Percentiles rank a stretch among this genome's conserved stretches.
Evolutionary conservation across 1,284 basidiomycete genomes (phyloP).

Genomic region (Rhodotorula sp.): DNA sequence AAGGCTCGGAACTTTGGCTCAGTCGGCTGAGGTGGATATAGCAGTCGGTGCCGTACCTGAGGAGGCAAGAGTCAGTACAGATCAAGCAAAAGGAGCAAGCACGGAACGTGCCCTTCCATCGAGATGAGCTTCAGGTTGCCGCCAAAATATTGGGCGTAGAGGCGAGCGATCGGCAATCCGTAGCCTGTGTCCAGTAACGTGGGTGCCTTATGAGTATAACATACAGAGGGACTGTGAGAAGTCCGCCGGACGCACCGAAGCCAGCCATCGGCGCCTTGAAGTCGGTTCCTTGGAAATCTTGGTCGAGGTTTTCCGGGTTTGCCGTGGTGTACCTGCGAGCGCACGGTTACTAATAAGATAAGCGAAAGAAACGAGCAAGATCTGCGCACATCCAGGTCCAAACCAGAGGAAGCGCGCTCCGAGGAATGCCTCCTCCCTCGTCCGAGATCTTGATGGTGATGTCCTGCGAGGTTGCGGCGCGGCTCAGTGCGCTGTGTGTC

Average conservation of each 20-base stretch:
- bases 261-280: constrained; percentile 99
- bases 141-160: constrained; percentile 95
- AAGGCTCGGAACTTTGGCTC: constrained; percentile 34
- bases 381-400: constrained; percentile 80
- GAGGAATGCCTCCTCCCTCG: constrained; percentile 93
- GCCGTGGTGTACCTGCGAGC: constrained; percentile 87
- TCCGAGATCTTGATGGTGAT: constrained; percentile 98
- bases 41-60: constrained; percentile 39
- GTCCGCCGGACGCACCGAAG: constrained; percentile 67
- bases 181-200: constrained; percentile 54
- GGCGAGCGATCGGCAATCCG: constrained; percentile 65
- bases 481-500: constrained; percentile 48
- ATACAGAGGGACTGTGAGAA: too few relatives aligned
- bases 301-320: constrained; percentile 80
- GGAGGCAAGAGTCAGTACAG: too few relatives aligned
- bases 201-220: neutral
- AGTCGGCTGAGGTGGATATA: constrained; percentile 38
- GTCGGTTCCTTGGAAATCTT: constrained; percentile 83
- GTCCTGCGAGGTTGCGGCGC: constrained; percentile 55
- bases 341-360: too few relatives aligned
- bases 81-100: too few relatives aligned
- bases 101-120: constrained; percentile 85
- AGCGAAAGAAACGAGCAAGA: too few relatives aligned
- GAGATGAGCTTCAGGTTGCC: constrained; percentile 94
- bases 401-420: constrained; percentile 89